Conservation (phyloP, 129 eudicot genomes). For the Silybum marianum region DNA sequence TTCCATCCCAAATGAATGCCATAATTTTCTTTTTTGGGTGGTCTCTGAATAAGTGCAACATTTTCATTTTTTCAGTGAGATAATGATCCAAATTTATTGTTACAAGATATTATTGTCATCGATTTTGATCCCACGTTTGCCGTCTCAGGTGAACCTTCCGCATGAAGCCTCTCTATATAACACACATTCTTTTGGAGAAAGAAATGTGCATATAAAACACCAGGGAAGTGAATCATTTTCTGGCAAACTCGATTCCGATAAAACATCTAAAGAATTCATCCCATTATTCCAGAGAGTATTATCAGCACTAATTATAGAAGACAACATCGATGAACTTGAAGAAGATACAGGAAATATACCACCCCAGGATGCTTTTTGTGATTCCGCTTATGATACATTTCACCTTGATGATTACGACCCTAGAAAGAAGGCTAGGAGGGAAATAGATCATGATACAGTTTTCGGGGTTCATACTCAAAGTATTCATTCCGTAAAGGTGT, state of each 20-base stretch:
- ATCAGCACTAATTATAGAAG: constrained; percentile 83
- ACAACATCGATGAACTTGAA: constrained; percentile 70
- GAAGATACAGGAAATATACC: constrained; percentile 43
- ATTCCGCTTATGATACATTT: constrained; percentile 41
- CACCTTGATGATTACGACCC: constrained; percentile 38
- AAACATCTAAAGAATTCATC: constrained; percentile 36
- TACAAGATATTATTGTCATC: neutral
- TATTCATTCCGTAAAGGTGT: constrained; percentile 40
- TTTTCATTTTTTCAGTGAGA: constrained; percentile 8
- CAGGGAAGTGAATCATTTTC: constrained; percentile 46
- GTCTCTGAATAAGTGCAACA: constrained; percentile 6
- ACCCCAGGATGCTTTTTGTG: constrained; percentile 30
- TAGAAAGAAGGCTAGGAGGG: constrained; percentile 45
- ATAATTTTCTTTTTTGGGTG: neutral
- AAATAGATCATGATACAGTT: constrained; percentile 43
- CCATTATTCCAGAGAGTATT: constrained; percentile 86
- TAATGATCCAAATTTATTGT: constrained; percentile 1
- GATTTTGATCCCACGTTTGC: neutral
- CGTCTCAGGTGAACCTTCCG: constrained; percentile 47
- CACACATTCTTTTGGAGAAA: constrained; percentile 39
- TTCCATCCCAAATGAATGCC: neutral
- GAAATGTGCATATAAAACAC: constrained; percentile 43
- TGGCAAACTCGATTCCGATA: constrained; percentile 52
- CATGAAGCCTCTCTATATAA: constrained; percentile 40
- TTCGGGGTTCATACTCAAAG: constrained; percentile 40